phyloP scores from a whole-genome alignment of 192 early-diverging fungal species.

The Ambispora gerdemannii region DNA sequence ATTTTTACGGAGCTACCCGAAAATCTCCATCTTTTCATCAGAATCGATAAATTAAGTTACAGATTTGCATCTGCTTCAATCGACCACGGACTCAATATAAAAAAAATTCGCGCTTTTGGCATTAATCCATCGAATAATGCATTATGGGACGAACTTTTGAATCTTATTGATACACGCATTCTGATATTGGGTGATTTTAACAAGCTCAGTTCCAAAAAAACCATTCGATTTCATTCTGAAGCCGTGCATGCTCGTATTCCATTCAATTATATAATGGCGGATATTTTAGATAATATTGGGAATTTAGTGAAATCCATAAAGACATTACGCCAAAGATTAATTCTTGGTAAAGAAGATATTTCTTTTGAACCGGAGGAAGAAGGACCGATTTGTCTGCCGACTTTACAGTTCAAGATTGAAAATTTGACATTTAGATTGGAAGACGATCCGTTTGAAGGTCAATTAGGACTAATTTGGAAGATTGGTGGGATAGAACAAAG shows the following conservation, averaged over 20 bases:
- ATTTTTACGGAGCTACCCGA: slow-evolving; percentile 23
- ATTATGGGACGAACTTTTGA: slow-evolving; percentile 42
- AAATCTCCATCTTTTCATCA: slow-evolving; percentile 24
- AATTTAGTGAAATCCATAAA: slow-evolving; percentile 37
- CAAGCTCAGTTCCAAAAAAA: not conserved
- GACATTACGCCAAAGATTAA: slow-evolving; percentile 29
- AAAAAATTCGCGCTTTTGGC: slow-evolving; percentile 33
- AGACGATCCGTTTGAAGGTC: slow-evolving; percentile 47
- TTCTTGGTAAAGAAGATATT: not conserved
- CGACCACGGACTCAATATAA: not conserved
- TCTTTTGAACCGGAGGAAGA: slow-evolving; percentile 12
- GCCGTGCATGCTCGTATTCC: slow-evolving; percentile 41
- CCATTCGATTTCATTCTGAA: slow-evolving; percentile 21
- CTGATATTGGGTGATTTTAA: slow-evolving; percentile 6
- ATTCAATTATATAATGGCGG: slow-evolving; percentile 35
- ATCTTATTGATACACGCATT: slow-evolving; percentile 34
- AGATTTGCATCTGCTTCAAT: slow-evolving; percentile 8
- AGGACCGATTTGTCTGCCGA: slow-evolving; percentile 32
- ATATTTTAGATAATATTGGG: slow-evolving; percentile 37
- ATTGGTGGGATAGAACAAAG: slow-evolving; percentile 38
- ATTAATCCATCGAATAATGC: slow-evolving; percentile 2
- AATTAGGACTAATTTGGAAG: slow-evolving; percentile 36
- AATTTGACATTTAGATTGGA: slow-evolving; percentile 38
- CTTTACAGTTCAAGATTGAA: slow-evolving; percentile 31
- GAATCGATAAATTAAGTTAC: slow-evolving; percentile 28